phyloP scores from a whole-genome alignment of 139 green algal genomes.

The Chlamydomonas schloesseri region DNA sequence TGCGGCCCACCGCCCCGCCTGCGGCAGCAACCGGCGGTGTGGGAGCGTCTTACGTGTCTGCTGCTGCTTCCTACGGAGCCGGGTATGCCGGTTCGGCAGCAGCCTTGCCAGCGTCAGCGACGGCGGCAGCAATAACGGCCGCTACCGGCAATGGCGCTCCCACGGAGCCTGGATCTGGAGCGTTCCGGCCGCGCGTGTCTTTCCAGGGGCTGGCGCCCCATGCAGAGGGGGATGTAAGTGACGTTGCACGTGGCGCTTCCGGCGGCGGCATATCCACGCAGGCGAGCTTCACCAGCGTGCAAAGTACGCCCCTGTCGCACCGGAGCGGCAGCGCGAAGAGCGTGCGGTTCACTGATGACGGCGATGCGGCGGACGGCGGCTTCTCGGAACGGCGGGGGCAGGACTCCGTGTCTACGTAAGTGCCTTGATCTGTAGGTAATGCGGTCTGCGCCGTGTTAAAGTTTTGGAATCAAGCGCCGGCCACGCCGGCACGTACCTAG shows the following conservation, averaged over 20 bases:
- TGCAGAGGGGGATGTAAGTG: not conserved
- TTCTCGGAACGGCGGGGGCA: too few relatives aligned
- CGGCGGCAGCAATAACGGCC: too few relatives aligned
- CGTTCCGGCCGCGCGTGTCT: not conserved
- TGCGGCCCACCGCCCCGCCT: not conserved
- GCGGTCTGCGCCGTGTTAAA: too few relatives aligned
- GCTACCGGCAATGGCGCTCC: not conserved
- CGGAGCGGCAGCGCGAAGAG: conserved; percentile 24
- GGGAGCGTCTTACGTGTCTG: not conserved
- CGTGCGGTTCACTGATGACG: conserved; percentile 27
- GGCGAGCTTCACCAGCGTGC: not conserved
- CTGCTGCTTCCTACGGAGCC: too few relatives aligned
- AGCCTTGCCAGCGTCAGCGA: too few relatives aligned
- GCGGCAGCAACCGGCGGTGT: not conserved
- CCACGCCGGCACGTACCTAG: too few relatives aligned
- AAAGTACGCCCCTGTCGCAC: not conserved
- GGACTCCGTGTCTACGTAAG: too few relatives aligned
- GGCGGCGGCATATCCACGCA: not conserved
- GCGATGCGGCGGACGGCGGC: not conserved
- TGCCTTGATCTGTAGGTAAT: too few relatives aligned
- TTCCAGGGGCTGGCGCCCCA: not conserved
- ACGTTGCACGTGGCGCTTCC: not conserved
- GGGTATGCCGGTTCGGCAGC: too few relatives aligned
- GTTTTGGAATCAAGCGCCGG: too few relatives aligned
- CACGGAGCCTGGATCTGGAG: not conserved